Base-by-base conservation (phyloP, 495 filamentous ascomycete genomes). In the Polyplosphaeria fusca region DNA sequence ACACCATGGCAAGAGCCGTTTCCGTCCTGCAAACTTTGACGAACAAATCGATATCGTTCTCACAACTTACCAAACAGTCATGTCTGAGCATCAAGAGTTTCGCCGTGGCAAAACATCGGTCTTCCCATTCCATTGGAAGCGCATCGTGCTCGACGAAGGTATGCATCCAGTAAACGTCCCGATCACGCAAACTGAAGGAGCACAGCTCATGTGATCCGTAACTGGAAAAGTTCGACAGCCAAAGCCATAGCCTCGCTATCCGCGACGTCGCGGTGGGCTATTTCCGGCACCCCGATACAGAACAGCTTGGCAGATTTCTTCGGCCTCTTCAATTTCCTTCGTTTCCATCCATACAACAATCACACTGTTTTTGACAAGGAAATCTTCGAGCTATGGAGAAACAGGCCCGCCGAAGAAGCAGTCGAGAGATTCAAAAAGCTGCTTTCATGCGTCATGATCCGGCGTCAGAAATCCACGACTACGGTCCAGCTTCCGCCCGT, bases 321-420 rank as follows among this genome's bases (percentile, higher is more conserved):
- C 12, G 32, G 18, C 4, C 22, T 55, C 12, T 23, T 77, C 5
- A 70, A 69, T 38, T 77, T 78, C 47, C 64, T 78, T 9, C 60
- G 52, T 7, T 68, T 56, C 5, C 61, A 67, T 38, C 76, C 75
- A 11, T 78, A 76, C 40, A 43, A 54, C 14, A 69, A 77, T 20
- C 60, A 27, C 2, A 68, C 51, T 25, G 14, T 23, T 2, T 77
- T 76, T 38, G 70, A 55, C 14, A 11, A 1, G 12, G 52, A 55
- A 20, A 47, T 55, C 16, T 38, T 32, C 19, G 16, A 22, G 5
- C 42, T 55, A 2, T 55, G 41, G 42, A 55, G 28, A 28, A n/a
- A 26, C 2, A 43, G 22, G 12, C 26, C 26, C 3, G 42, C 32
- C 7, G 41, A 38, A 27, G 43, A 55, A 25, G 52, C 52, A 16